Evolutionary conservation across 2,329 filamentous ascomycete genomes (phyloP), one percentile per base, ranked within the genome.

Genomic region (Septoria linicola): DNA sequence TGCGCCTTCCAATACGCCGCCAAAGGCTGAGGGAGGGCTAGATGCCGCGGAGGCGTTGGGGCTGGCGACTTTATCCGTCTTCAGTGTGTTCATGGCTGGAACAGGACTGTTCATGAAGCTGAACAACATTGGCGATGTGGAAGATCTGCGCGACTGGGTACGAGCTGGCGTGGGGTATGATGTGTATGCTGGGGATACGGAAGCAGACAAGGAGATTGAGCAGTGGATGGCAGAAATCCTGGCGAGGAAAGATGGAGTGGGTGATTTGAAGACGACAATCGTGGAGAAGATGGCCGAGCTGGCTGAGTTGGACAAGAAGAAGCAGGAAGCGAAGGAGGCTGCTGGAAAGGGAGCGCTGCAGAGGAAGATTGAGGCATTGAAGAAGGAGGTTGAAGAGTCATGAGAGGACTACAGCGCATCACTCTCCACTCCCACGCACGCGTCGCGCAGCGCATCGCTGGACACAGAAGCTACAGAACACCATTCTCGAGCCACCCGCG

Each of bases 1-100:
- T 37, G 42, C 57, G 8, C 47, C 48, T 1, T 58, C 57, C 5
- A 58, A 59, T 25, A 49, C 43, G 16, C 45, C 41, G 11, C 48
- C 51, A 3, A 59, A 55, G 25, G 56, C 53, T 7, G 58, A 85
- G 63, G 83, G 84, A 6, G 78, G 82, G 1, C 68, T 87, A 32
- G 85, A 96, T 57, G 92, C 92, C 1, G 72, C 87, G 27, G 87
- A 95, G 70, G 92, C 92, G 0, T 75, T 99, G 17, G 87, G 85
- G 41, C 75, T 96, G 30, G 93, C 92, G 0, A 96, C 91, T 0
- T 78, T 96, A 61, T 96, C 96, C 63, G 88, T 93, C 10, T 65
- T 84, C 25, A 87, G 84, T 61, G 80, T 93, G 42, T 84, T 79
- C 1, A 82, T 96, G 68, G 82, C 95, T 78, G 72, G 80, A 7